Evolutionary conservation across 768 basidiomycete species (phyloP).

Genomic region (Collybia sordida): DNA sequence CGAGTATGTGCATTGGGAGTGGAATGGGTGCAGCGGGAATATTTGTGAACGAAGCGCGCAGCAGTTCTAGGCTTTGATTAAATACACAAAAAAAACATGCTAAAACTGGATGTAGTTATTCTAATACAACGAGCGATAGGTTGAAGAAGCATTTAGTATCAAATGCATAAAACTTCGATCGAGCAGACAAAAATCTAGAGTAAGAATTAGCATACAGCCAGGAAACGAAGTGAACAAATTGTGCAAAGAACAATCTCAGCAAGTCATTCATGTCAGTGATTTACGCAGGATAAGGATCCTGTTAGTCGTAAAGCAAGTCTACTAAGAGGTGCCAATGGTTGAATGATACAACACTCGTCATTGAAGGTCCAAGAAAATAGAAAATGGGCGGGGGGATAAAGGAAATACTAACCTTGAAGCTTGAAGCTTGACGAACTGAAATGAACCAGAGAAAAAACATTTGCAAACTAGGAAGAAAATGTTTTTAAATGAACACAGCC

Average conservation of each 20-base stretch:
- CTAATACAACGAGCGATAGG: background rate
- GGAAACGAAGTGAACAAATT: constrained; percentile 1
- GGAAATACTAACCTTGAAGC: constrained; percentile 6
- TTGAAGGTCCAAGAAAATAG: constrained; percentile 29
- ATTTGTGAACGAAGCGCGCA: constrained; percentile 66
- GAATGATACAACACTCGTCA: constrained; percentile 81
- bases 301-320: constrained; percentile 54
- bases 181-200: background rate
- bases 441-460: too few relatives aligned
- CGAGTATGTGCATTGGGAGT: constrained; percentile 77
- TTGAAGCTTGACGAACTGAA: too few relatives aligned
- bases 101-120: background rate
- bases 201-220: constrained; percentile 1
- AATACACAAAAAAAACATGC: background rate
- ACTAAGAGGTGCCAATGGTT: constrained; percentile 94
- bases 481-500: background rate
- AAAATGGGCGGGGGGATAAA: background rate
- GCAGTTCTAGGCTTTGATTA: background rate
- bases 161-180: background rate
- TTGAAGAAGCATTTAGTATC: too few relatives aligned
- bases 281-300: constrained; percentile 35
- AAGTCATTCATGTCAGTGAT: constrained; percentile 84
- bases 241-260: constrained; percentile 64
- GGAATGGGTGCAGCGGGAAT: constrained; percentile 89
- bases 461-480: too few relatives aligned